Evolutionary conservation across 176 grass and related monocot species (phyloP), one percentile per base, ranked within the genome.

Genomic region (Aegilops speltoides): DNA sequence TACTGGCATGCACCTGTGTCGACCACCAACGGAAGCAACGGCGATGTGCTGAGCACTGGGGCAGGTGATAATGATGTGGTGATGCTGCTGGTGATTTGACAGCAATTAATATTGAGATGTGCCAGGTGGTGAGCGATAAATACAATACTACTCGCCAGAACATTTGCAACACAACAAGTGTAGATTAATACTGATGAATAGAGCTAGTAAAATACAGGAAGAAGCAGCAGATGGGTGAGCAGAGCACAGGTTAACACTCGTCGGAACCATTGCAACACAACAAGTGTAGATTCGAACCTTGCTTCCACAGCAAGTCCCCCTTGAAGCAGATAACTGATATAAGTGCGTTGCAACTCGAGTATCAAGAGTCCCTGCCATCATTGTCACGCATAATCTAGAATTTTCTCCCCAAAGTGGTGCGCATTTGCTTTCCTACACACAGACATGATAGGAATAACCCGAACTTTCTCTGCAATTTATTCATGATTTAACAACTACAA

Each of bases 371-470:
- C 32, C 16, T 56, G 14, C 14, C 56, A 61, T 63, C 68, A 17
- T 62, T 24, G 40, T 75, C 69, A 32, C 24, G 40, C 54, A 62
- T 83, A 15, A 32, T 74, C 82, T 63, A 63, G 82, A 84, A 29
- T 62, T 74, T 45, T 84, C 54, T 59, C 9, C 5, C 28, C 36
- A 61, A 61, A 74, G 54, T 61, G 24, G 69, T 23, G 10, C 20
- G 16, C 33, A 20, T 74, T 74, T 34, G 34, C 37, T 83, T 74
- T 74, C 69, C 34, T 61, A n/a, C 69, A 5, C 36, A 74, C 25
- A 19, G 32, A 23, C 23, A 46, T n/a, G 36, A 24, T 83, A 34
- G n/a, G 33, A 34, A 14, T 23, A 40, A 83, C 37, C 48, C 29
- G 34, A 71, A 57, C 19, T 14, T 26, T 22, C 10, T 24, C 8